Percentiles rank a stretch among this genome's conserved stretches.
phyloP scores from a whole-genome alignment of 192 early-diverging fungal species.

The Coemansia sp. region DNA sequence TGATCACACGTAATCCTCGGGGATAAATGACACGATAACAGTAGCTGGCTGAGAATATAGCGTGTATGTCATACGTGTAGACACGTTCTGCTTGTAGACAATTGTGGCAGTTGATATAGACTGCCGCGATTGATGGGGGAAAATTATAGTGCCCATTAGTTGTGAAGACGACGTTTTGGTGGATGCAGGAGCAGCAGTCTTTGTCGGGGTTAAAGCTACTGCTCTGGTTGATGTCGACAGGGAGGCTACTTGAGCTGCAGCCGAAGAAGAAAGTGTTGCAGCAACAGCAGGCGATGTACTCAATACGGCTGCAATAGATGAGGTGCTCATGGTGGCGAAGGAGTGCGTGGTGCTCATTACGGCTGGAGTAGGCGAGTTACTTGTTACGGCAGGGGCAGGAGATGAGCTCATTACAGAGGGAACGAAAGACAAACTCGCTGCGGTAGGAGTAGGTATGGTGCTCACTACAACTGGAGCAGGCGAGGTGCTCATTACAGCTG shows the following conservation, averaged over 20 bases:
- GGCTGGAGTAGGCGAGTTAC: no score
- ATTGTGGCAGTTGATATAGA: neutral
- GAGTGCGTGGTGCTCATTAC: no score
- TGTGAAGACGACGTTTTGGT: neutral
- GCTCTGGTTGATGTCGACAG: neutral
- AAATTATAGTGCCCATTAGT: neutral
- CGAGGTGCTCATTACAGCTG: neutral
- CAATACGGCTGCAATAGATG: neutral
- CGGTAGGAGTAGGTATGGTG: neutral
- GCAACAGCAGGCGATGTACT: neutral
- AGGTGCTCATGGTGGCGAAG: neutral
- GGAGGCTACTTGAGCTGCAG: neutral
- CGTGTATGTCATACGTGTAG: constrained; percentile 14
- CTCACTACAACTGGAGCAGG: neutral
- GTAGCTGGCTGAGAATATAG: constrained; percentile 10
- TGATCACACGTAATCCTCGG: neutral
- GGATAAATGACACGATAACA: constrained; percentile 22
- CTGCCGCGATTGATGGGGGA: neutral
- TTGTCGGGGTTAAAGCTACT: neutral
- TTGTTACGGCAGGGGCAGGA: neutral
- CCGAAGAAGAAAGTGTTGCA: neutral
- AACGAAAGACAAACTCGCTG: neutral
- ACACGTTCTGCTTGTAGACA: constrained; percentile 9
- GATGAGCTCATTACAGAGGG: neutral
- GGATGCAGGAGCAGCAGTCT: neutral